Evolutionary conservation across 805 yeast genomes (phyloP).

Genomic region (Brettanomyces anomalus): DNA sequence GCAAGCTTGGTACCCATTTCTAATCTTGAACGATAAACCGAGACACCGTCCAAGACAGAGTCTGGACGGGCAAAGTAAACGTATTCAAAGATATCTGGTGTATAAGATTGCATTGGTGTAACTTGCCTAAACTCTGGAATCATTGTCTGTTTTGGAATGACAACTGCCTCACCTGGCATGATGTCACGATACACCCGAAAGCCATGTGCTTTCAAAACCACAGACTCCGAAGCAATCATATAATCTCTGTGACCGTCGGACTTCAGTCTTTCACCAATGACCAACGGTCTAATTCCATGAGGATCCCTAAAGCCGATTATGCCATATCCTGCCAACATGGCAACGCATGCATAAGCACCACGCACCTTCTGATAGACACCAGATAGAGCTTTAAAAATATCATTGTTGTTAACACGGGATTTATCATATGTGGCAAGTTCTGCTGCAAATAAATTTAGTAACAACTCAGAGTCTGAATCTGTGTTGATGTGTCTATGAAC

Average conservation of each 20-base stretch:
- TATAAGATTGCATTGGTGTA: slow-evolving; percentile 64
- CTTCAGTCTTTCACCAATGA: slow-evolving; percentile 73
- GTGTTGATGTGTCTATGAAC: slow-evolving; percentile 98
- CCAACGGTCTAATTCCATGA: slow-evolving; percentile 87
- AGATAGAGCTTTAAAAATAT: slow-evolving; percentile 74
- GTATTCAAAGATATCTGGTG: slow-evolving; percentile 95
- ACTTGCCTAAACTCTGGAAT: slow-evolving; percentile 80
- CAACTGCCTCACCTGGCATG: slow-evolving; percentile 93
- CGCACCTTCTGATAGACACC: slow-evolving; percentile 76
- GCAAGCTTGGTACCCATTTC: slow-evolving; percentile 93
- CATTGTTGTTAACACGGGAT: slow-evolving; percentile 84
- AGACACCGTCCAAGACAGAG: slow-evolving; percentile 91
- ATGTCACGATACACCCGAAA: slow-evolving; percentile 73
- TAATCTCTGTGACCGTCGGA: slow-evolving; percentile 69
- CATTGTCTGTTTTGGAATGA: slow-evolving; percentile 69
- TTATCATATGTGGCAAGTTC: slow-evolving; percentile 88
- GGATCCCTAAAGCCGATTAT: slow-evolving; percentile 95
- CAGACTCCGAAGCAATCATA: slow-evolving; percentile 94
- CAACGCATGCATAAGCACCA: slow-evolving; percentile 97
- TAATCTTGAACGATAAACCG: slow-evolving; percentile 86
- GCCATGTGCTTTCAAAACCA: slow-evolving; percentile 88
- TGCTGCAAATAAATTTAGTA: slow-evolving; percentile 84
- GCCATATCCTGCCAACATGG: slow-evolving; percentile 94
- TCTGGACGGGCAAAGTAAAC: slow-evolving; percentile 98
- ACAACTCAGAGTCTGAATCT: slow-evolving; percentile 88